Evolutionary conservation across 2,329 filamentous ascomycete genomes (phyloP).

Genomic region (Monilinia fructicola): DNA sequence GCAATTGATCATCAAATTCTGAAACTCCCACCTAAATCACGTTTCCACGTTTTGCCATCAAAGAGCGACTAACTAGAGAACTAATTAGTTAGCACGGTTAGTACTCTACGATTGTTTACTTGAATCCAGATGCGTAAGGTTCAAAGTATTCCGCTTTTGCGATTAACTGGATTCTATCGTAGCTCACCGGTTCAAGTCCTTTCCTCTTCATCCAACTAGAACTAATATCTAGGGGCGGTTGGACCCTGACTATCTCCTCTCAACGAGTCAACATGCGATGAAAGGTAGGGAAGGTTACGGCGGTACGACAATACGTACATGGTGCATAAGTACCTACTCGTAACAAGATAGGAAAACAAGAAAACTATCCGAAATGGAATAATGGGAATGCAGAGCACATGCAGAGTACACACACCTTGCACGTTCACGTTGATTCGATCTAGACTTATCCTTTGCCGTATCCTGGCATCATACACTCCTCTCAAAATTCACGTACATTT

Average conservation of each 20-base stretch:
- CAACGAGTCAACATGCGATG: constrained; percentile 5
- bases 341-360: not conserved
- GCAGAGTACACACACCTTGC: not conserved
- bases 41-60: too few relatives aligned
- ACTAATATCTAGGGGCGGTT: too few relatives aligned
- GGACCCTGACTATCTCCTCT: not conserved
- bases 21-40: not conserved
- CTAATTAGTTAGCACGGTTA: too few relatives aligned
- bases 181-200: too few relatives aligned
- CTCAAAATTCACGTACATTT: not conserved
- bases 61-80: not conserved
- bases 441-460: not conserved
- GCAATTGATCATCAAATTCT: not conserved
- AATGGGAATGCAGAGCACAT: too few relatives aligned
- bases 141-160: too few relatives aligned
- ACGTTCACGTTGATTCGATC: not conserved
- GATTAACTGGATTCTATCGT: too few relatives aligned
- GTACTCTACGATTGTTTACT: too few relatives aligned
- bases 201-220: too few relatives aligned
- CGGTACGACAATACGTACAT: not conserved
- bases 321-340: not conserved
- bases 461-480: not conserved
- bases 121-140: too few relatives aligned
- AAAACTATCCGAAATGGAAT: constrained; percentile 9
- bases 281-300: not conserved